Conservation (phyloP, 495 filamentous ascomycete species). For the Podospora didyma region DNA sequence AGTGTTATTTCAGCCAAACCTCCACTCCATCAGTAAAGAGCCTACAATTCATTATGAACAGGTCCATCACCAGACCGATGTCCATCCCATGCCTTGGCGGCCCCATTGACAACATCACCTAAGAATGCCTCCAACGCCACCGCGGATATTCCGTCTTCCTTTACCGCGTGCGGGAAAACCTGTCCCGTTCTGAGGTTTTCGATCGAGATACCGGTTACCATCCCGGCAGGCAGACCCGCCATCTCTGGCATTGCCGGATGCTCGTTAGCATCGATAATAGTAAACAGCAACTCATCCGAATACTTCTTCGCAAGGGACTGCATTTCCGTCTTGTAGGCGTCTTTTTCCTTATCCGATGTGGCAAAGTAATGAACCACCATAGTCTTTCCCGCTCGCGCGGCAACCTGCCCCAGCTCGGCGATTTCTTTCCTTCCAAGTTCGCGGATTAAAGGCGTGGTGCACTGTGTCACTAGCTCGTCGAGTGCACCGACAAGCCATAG, state of each 20-base stretch:
- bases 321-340: slow-evolving; percentile 25
- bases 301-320: slow-evolving; percentile 40
- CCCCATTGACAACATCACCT: not conserved
- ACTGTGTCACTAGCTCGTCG: slow-evolving; percentile 29
- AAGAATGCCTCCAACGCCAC: not conserved
- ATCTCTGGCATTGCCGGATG: slow-evolving; percentile 36
- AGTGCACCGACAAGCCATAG: slow-evolving; percentile 28
- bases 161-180: not conserved
- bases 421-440: slow-evolving; percentile 39
- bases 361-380: slow-evolving; percentile 41
- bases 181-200: not conserved
- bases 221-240: slow-evolving; percentile 4
- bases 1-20: no score
- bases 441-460: slow-evolving; percentile 32
- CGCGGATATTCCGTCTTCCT: not conserved
- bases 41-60: not conserved
- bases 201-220: not conserved
- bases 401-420: slow-evolving; percentile 9
- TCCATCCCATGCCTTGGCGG: not conserved
- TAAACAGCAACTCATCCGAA: slow-evolving; percentile 37
- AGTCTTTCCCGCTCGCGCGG: slow-evolving; percentile 31
- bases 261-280: slow-evolving; percentile 38
- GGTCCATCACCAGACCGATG: not conserved
- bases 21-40: no score
- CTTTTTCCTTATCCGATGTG: slow-evolving; percentile 15